phyloP scores from a whole-genome alignment of 1,284 basidiomycete species.

The Wolfiporia cocos region DNA sequence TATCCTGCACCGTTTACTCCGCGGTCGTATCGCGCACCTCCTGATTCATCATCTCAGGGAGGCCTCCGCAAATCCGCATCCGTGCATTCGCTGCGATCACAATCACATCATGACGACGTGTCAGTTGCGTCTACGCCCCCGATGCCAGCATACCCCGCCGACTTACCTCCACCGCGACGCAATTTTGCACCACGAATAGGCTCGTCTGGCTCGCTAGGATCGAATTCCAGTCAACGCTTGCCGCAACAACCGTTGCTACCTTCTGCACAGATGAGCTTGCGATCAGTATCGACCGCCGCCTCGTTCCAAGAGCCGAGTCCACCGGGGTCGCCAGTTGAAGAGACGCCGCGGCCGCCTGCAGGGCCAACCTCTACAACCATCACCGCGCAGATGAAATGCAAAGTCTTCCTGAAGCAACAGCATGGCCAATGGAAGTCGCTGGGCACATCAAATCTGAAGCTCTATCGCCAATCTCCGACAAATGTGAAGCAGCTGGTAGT shows the following conservation, averaged over 20 bases:
- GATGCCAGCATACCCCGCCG: conserved; percentile 32
- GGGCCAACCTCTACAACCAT: conserved; percentile 74
- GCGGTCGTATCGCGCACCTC: conserved; percentile 31
- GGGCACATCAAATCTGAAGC: conserved; percentile 82
- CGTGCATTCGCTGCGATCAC: conserved; percentile 48
- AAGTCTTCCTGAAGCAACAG: conserved; percentile 93
- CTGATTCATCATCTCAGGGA: conserved; percentile 31
- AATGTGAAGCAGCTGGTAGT: conserved; percentile 97
- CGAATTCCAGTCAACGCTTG: conserved; percentile 33
- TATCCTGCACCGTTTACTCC: too few relatives aligned
- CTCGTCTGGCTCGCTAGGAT: conserved; percentile 24
- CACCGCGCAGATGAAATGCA: conserved; percentile 96
- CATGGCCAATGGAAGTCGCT: conserved; percentile 97
- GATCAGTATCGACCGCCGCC: conserved; percentile 42
- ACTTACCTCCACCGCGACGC: conserved; percentile 21
- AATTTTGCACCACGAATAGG: conserved; percentile 26
- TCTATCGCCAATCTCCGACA: conserved; percentile 80
- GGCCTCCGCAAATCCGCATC: conserved; percentile 55
- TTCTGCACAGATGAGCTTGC: conserved; percentile 49
- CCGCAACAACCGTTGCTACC: conserved; percentile 53
- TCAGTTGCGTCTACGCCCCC: conserved; percentile 31
- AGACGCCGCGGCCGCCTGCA: conserved; percentile 39
- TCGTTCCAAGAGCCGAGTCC: conserved; percentile 70
- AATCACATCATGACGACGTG: conserved; percentile 42
- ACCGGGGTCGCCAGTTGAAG: conserved; percentile 68